Conservation (phyloP, 768 basidiomycete species). For the Mycena floridula region DNA sequence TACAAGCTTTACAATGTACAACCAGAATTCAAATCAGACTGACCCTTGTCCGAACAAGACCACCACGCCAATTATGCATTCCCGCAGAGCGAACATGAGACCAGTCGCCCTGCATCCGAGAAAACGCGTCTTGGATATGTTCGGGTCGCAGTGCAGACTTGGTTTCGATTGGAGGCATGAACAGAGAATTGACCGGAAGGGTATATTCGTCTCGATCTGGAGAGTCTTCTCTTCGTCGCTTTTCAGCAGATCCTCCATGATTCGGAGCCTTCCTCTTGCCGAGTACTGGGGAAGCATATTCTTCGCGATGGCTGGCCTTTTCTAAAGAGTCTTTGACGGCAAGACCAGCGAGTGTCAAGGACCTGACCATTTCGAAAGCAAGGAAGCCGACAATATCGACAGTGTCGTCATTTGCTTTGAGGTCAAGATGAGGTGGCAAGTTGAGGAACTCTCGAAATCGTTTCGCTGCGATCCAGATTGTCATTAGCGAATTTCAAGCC, state of each 20-base stretch:
- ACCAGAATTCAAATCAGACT: conserved; percentile 55
- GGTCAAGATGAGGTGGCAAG: conserved; percentile 78
- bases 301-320: conserved; percentile 61
- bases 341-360: conserved; percentile 83
- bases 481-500: no score
- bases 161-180: conserved; percentile 78
- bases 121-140: conserved; percentile 89
- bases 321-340: conserved; percentile 77
- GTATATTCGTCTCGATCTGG: conserved; percentile 63
- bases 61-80: conserved; percentile 87
- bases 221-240: conserved; percentile 49
- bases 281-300: conserved; percentile 56
- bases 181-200: conserved; percentile 65
- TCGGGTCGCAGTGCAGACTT: conserved; percentile 73
- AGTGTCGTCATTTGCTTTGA: conserved; percentile 90
- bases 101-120: conserved; percentile 86
- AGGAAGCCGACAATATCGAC: conserved; percentile 96
- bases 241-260: conserved; percentile 40
- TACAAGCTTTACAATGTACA: conserved; percentile 3
- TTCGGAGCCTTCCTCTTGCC: conserved; percentile 61
- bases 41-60: conserved; percentile 71
- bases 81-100: conserved; percentile 76
- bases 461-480: no score
- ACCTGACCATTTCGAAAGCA: conserved; percentile 95
- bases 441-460: conserved; percentile 94